Evolutionary conservation across 2,329 filamentous ascomycete genomes (phyloP), one percentile per base, ranked within the genome.

Genomic region (Fusarium dimerum): DNA sequence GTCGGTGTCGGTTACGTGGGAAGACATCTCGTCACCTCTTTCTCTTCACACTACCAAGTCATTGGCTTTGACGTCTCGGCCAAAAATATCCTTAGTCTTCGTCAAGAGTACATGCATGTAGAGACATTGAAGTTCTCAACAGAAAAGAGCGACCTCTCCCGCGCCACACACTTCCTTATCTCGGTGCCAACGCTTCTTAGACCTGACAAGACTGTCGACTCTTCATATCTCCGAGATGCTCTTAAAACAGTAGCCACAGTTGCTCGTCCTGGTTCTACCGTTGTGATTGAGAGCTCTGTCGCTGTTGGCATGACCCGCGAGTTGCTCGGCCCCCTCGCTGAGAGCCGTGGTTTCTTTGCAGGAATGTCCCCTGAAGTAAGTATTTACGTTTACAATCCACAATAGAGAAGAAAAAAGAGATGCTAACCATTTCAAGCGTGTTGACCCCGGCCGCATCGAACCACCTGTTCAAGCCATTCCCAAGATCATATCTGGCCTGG

Each of bases 1-100:
- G 73, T 81, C 20, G 78, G 78, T 7, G 75, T 80, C n/a, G 78
- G 78, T 30, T 81, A 79, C 57, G 77, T 81, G 7, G 78, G 78
- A 5, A 70, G 71, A 18, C 75, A 80, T 49, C 73, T 81, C 6
- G 72, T 78, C 45, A 61, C 66, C 30, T 68, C 66, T 4, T 80
- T 81, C 57, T 68, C 72, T 1, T 63, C 51, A 5, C 56, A 63
- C n/a, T 78, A 72, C 59, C 52, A 65, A 15, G 70, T 78, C 16
- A 61, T 80, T n/a, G 78, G 73, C 11, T 80, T 74, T 57, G 77
- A 80, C 45, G 68, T 80, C 8, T 77, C 73, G 1, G 54, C 67
- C 9, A 50, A 63, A 12, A 71, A 75, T 13, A 54, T 77, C 8
- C 51, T 61, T 7, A 52, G 69, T 11, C 63, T 78, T 9, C 51